Conservation (phyloP, 1,139 yeast species). For the Petasospora rhodanensis region DNA sequence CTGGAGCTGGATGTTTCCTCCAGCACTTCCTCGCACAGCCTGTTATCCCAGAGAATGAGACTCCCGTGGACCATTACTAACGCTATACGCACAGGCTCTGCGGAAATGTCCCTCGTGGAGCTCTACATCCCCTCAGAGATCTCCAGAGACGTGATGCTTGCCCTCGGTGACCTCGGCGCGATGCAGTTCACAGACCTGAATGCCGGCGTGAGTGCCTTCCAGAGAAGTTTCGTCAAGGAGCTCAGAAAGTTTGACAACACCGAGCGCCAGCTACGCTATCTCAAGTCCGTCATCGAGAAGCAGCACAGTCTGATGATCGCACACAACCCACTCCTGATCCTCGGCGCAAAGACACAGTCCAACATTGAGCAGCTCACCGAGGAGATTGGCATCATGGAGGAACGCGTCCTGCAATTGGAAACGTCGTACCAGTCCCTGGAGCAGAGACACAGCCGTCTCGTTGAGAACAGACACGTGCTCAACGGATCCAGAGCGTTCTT, state of each 20-base stretch:
- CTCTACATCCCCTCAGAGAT: conserved; percentile 70
- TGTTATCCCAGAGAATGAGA: not conserved
- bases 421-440: conserved; percentile 37
- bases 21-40: not conserved
- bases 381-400: conserved; percentile 37
- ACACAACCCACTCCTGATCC: conserved; percentile 17
- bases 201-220: conserved; percentile 62
- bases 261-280: conserved; percentile 57
- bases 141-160: conserved; percentile 59
- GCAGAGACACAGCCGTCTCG: conserved; percentile 31
- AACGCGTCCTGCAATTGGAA: conserved; percentile 41
- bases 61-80: not conserved
- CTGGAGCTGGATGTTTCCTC: not conserved
- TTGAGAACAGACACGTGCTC: conserved; percentile 49
- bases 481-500: conserved; percentile 40
- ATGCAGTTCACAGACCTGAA: conserved; percentile 71
- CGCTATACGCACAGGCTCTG: conserved; percentile 39
- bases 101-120: conserved; percentile 76
- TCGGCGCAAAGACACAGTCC: conserved; percentile 27
- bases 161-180: conserved; percentile 59
- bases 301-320: conserved; percentile 20
- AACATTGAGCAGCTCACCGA: conserved; percentile 40
- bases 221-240: conserved; percentile 67
- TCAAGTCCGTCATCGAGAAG: conserved; percentile 41
- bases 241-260: conserved; percentile 63